Evolutionary conservation across 2,329 filamentous ascomycete genomes (phyloP), one percentile per base, ranked within the genome.

Genomic region (Chalaropsis ovoidea): DNA sequence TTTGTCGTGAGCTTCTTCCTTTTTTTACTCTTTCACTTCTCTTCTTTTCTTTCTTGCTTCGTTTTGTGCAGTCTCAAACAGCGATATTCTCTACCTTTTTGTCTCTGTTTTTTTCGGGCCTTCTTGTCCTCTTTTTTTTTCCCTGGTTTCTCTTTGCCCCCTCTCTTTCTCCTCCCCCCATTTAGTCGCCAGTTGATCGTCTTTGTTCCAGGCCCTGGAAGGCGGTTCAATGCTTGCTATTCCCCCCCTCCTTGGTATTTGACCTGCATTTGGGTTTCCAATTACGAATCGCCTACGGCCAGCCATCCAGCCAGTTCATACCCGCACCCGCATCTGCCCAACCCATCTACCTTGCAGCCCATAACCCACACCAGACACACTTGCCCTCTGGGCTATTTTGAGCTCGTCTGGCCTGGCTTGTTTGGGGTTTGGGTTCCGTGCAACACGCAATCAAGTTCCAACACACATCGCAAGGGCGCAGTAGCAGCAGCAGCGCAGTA

Each of bases 401-500:
- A 56, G 52, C 42, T 13, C 17, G 42, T 43, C 17, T 43, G 7
- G 42, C 3, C 42, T 43, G 42, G 43, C 62, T 61, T 65, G 52
- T 47, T 65, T 65, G 60, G 52, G 22, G 22, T 56, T 27, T 56
- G 52, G 52, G 52, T 15, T 56, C 52, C 52, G 52, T 56, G 52
- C 52, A 56, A 31, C 52, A 56, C 52, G 13, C 31, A 31, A 56
- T 49, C 45, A 49, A 22, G n/a, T 49, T 45, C 43, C 43, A 17
- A 15, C 43, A 45, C 43, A 45, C 2, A n/a, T 45, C 13, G 45
- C 45, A 49, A 49, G 22, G n/a, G n/a, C n/a, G 19, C 45, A 49
- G 45, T 17, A 49, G 45, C n/a, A 49, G 15, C 13, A 45, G 41
- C 41, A 43, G n/a, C n/a, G 19, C 45, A 49, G 45, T 17, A 49